phyloP scores from a whole-genome alignment of 225 moss, liverwort and hornwort species.

The Bryum argenteum region DNA sequence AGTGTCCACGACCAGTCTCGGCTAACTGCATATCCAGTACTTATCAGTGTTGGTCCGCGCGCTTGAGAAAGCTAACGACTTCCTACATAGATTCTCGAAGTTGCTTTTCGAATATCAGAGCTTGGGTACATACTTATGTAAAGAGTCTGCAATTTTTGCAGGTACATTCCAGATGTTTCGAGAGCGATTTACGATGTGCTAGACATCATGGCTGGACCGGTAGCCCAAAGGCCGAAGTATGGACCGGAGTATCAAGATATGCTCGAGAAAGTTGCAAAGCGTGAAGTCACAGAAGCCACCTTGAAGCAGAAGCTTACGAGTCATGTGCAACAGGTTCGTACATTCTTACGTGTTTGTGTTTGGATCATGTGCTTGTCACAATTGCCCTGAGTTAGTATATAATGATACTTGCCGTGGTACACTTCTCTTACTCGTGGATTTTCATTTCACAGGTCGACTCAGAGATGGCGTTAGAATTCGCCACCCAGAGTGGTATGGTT shows the following conservation, averaged over 20 bases:
- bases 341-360: conserved; percentile 2
- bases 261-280: conserved; percentile 66
- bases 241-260: conserved; percentile 68
- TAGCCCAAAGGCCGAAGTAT: conserved; percentile 68
- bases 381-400: background rate
- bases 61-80: background rate
- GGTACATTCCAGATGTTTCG: conserved; percentile 98
- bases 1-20: conserved; percentile 5
- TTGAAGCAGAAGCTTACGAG: conserved; percentile 84
- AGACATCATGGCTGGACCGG: conserved; percentile 66
- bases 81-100: background rate
- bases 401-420: background rate
- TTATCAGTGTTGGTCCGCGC: background rate
- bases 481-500: conserved; percentile 94
- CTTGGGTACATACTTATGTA: conserved; percentile 18
- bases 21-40: background rate
- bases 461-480: conserved; percentile 97
- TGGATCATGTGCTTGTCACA: background rate
- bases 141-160: conserved; percentile 37
- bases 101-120: background rate
- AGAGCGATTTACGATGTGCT: conserved; percentile 88
- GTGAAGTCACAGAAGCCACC: conserved; percentile 74
- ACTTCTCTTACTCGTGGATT: conserved; percentile 3
- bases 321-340: conserved; percentile 87
- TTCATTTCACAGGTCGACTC: conserved; percentile 77